Evolutionary conservation across 139 green algal genomes (phyloP).

Genomic region (Pleodorina starrii): DNA sequence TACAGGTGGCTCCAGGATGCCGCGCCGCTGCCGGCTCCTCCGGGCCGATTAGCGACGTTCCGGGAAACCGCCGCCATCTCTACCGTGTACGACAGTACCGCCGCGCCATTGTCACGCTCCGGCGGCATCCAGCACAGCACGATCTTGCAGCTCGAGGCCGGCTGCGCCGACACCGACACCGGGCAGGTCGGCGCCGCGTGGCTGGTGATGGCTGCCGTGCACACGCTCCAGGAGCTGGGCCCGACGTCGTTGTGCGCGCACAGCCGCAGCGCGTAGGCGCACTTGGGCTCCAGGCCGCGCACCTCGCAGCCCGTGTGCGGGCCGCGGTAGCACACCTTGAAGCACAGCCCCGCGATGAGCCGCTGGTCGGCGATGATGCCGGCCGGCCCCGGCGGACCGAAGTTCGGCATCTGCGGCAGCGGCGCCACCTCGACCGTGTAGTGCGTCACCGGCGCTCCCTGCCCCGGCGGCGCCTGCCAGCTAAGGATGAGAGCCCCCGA

Average conservation of each 20-base stretch:
- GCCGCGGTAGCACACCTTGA: constrained; percentile 64
- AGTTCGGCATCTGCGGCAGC: constrained; percentile 32
- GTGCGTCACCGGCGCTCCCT: constrained; percentile 61
- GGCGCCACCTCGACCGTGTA: constrained; percentile 66
- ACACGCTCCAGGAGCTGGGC: constrained; percentile 59
- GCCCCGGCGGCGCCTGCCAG: constrained; percentile 60
- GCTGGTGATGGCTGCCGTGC: constrained; percentile 52
- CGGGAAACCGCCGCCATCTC: constrained; percentile 51
- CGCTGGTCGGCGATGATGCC: constrained; percentile 37
- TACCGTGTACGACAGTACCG: constrained; percentile 69
- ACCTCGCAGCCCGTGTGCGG: constrained; percentile 45
- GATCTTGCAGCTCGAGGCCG: constrained; percentile 37
- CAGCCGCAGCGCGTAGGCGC: constrained; percentile 68
- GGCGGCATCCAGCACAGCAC: constrained; percentile 65
- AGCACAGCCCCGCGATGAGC: background rate
- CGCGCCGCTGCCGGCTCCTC: background rate
- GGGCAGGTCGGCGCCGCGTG: constrained; percentile 31
- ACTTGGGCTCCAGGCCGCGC: constrained; percentile 63
- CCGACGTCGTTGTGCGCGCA: constrained; percentile 68
- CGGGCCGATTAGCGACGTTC: background rate
- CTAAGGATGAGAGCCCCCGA: constrained; percentile 48
- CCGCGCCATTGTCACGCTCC: constrained; percentile 58
- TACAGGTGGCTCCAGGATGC: constrained; percentile 25
- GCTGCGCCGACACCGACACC: constrained; percentile 18
- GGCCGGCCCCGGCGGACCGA: constrained; percentile 10